A percentile compares a stretch with the other conserved stretches of the same genome.
phyloP scores from a whole-genome alignment of 805 yeast genomes.

The Phaffomyces thermotolerans region DNA sequence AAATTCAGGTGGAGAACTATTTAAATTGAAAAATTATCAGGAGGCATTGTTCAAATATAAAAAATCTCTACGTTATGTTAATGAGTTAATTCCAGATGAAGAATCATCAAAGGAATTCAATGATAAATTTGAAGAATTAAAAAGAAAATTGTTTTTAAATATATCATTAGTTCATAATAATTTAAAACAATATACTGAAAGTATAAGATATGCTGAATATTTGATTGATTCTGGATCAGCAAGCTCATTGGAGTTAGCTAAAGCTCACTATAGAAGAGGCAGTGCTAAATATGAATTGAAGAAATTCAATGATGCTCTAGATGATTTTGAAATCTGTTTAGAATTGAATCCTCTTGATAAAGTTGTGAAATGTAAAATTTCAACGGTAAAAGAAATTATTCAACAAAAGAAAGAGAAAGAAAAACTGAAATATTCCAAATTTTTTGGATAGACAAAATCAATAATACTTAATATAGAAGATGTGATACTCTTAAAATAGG shows the following conservation, averaged over 20 bases:
- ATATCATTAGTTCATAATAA: slow-evolving; percentile 50
- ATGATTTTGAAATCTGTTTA: slow-evolving; percentile 38
- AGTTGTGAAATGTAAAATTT: slow-evolving; percentile 38
- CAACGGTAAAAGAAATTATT: slow-evolving; percentile 32
- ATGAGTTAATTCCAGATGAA: slow-evolving; percentile 65
- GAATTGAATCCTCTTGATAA: slow-evolving; percentile 36
- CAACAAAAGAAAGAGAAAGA: slow-evolving; percentile 41
- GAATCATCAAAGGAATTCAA: slow-evolving; percentile 50
- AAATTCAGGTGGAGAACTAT: slow-evolving; percentile 56
- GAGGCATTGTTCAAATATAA: slow-evolving; percentile 57
- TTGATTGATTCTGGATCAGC: slow-evolving; percentile 44
- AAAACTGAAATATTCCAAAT: slow-evolving; percentile 52
- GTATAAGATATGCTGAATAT: slow-evolving; percentile 48
- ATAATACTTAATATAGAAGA: no score
- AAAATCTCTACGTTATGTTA: slow-evolving; percentile 61
- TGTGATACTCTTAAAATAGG: no score
- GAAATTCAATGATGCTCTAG: slow-evolving; percentile 42
- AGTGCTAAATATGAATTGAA: slow-evolving; percentile 35
- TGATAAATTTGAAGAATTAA: slow-evolving; percentile 40
- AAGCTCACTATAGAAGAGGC: slow-evolving; percentile 53
- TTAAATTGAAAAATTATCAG: slow-evolving; percentile 42
- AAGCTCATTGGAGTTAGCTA: slow-evolving; percentile 40
- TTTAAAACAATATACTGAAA: slow-evolving; percentile 38
- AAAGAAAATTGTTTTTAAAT: slow-evolving; percentile 39
- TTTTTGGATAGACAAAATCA: slow-evolving; percentile 32